Conservation (phyloP, 164 flowering plant genomes). For the grape (Vitis vinifera) region ASM3070453v1 NC_081818.1:27780001-27780500, state of each 20-base stretch:
- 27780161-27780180: conserved; percentile 38
- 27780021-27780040: conserved; percentile 84
- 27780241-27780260: conserved; percentile 64
- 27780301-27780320: not conserved
- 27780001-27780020: conserved; percentile 76
- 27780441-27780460: too few species aligned
- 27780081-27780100: conserved; percentile 37
- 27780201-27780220: conserved; percentile 22
- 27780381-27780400: too few species aligned
- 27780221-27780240: conserved; percentile 31
- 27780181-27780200: conserved; percentile 25
- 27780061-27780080: conserved; percentile 74
- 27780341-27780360: too few species aligned
- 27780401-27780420: too few species aligned
- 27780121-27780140: conserved; percentile 39
- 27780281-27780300: conserved; percentile 41
- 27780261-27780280: conserved; percentile 71
- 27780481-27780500: too few species aligned
- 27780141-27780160: conserved; percentile 23
- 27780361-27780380: too few species aligned
- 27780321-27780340: too few species aligned
- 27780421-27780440: too few species aligned
- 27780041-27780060: conserved; percentile 79
- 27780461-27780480: too few species aligned
- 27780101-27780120: conserved; percentile 26